These are phyloP conservation scores for Paxillus rubicundulus DNA, from an alignment of 768 basidiomycete genomes.

Conservation along the genomic window DNA sequence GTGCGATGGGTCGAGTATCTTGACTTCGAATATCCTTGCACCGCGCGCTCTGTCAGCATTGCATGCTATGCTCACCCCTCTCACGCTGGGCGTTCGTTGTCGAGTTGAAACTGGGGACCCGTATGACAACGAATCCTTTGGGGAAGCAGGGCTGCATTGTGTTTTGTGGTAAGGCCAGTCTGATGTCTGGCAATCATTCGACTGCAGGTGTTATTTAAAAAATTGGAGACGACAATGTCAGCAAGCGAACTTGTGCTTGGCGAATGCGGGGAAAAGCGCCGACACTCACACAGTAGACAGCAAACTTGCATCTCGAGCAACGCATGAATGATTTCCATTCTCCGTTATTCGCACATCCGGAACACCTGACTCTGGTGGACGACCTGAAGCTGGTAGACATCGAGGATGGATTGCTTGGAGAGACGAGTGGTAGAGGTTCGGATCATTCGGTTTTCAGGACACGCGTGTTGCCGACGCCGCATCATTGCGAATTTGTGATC, in stretches of 20 bases:
- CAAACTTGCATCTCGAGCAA: slow-evolving; percentile 24
- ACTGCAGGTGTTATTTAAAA: slow-evolving; percentile 2
- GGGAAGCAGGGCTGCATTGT: slow-evolving; percentile 5
- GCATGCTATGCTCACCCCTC: slow-evolving; percentile 22
- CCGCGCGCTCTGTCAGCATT: slow-evolving; percentile 24
- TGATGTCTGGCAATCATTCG: slow-evolving; percentile 22
- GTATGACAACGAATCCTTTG: background rate
- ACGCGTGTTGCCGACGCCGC: too few species aligned
- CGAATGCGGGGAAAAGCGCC: background rate
- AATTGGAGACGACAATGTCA: background rate
- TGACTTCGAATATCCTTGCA: slow-evolving; percentile 20
- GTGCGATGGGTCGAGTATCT: slow-evolving; percentile 21
- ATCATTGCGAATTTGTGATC: too few species aligned
- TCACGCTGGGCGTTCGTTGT: slow-evolving; percentile 6
- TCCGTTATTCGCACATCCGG: slow-evolving; percentile 12
- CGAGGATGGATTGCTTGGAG: background rate
- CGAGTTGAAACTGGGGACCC: background rate
- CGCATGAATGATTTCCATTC: slow-evolving; percentile 21
- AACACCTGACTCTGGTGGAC: slow-evolving; percentile 6
- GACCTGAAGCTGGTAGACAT: slow-evolving; percentile 2
- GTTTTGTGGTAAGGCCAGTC: slow-evolving; percentile 25
- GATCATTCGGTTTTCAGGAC: background rate
- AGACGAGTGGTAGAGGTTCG: background rate
- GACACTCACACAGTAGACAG: slow-evolving; percentile 26
- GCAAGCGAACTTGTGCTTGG: background rate